These are phyloP conservation scores for Poronia punctata DNA, from an alignment of 495 filamentous ascomycete species.

Conservation along the genomic window DNA sequence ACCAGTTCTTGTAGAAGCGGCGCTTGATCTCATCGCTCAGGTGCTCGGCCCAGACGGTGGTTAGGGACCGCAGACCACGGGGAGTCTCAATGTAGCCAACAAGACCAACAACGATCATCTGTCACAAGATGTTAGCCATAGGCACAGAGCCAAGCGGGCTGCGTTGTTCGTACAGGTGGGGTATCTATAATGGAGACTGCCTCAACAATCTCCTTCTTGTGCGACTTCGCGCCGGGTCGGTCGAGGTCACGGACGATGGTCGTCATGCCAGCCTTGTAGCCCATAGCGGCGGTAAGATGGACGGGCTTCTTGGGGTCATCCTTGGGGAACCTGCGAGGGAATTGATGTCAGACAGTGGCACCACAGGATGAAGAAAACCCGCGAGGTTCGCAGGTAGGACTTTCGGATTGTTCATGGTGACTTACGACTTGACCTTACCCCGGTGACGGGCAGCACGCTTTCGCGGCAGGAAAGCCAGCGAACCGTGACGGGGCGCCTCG, in stretches of 20 bases:
- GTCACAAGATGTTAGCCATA: conserved; percentile 54
- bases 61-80: conserved; percentile 97
- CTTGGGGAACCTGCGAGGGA: conserved; percentile 80
- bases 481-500: conserved; percentile 95
- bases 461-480: conserved; percentile 90
- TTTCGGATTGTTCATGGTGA: conserved; percentile 15
- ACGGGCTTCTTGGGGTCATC: conserved; percentile 99
- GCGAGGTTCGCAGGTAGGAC: neutral
- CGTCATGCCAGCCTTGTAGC: conserved; percentile 99
- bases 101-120: conserved; percentile 99
- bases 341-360: conserved; percentile 7
- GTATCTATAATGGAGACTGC: conserved; percentile 99
- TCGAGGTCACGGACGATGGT: conserved; percentile 99
- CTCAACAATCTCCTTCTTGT: conserved; percentile 99
- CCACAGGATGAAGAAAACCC: neutral
- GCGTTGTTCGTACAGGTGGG: conserved; percentile 84
- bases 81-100: conserved; percentile 99
- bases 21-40: conserved; percentile 96
- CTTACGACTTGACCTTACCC: conserved; percentile 96
- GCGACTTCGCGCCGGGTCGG: conserved; percentile 97
- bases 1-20: conserved; percentile 99
- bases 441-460: conserved; percentile 96
- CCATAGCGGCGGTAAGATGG: conserved; percentile 96
- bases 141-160: conserved; percentile 55
- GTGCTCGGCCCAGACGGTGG: conserved; percentile 99